These are phyloP conservation scores for Fonsecaea multimorphosa DNA, from an alignment of 2,329 filamentous ascomycete species.

Conservation along the genomic window DNA sequence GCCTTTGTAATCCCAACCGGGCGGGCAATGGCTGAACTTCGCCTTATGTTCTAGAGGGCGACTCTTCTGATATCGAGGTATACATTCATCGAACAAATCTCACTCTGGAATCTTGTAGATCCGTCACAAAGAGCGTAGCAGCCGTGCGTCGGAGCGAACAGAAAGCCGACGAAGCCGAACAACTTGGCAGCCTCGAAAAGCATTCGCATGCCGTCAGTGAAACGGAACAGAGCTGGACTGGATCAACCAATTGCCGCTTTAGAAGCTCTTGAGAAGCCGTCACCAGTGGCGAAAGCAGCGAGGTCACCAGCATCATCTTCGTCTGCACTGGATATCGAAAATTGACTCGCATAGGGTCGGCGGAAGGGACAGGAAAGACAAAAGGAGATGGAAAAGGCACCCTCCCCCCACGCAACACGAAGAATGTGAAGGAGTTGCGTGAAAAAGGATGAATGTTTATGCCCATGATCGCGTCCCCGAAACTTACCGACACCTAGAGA, in stretches of 20 bases:
- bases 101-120: neutral
- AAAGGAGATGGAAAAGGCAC: slow-evolving; percentile 1
- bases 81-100: neutral
- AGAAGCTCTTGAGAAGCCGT: neutral
- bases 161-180: neutral
- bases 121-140: neutral
- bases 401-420: neutral
- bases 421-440: neutral
- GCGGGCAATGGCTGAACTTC: too few relatives aligned
- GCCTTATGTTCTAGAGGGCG: too few relatives aligned
- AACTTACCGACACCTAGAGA: neutral
- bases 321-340: neutral
- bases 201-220: neutral
- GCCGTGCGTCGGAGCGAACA: neutral
- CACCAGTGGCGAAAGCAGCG: neutral
- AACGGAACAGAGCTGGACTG: neutral
- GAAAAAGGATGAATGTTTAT: slow-evolving; percentile 7
- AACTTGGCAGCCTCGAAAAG: neutral
- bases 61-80: neutral
- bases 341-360: slow-evolving; percentile 3
- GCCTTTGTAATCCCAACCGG: neutral
- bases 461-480: neutral
- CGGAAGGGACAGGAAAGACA: slow-evolving; percentile 8
- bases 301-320: neutral
- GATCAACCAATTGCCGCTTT: neutral